phyloP scores from a whole-genome alignment of 2,329 filamentous ascomycete species.

The Pseudopyricularia javanii region DNA sequence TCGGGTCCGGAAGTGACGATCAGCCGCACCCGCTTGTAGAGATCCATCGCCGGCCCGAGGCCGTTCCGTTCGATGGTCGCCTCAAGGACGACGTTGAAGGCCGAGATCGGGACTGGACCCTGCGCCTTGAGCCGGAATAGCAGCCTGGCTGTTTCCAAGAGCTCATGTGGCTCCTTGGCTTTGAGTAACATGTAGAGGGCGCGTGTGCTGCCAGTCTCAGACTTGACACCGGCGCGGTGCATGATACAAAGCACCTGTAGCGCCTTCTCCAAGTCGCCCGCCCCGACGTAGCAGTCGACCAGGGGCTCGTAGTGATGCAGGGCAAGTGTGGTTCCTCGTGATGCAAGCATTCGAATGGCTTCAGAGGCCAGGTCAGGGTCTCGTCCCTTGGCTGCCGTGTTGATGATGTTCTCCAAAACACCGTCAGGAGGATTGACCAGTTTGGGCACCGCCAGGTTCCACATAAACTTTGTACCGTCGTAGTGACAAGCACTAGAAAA shows the following conservation, averaged over 20 bases:
- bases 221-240: conserved; percentile 46
- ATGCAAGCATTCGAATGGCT: conserved; percentile 53
- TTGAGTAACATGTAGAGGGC: conserved; percentile 45
- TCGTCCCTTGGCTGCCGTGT: conserved; percentile 55
- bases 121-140: conserved; percentile 38
- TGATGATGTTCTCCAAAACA: conserved; percentile 44
- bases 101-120: conserved; percentile 19
- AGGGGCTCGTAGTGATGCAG: conserved; percentile 71
- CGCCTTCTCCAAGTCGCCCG: conserved; percentile 49
- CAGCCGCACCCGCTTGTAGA: conserved; percentile 23
- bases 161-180: conserved; percentile 13
- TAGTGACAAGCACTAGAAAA: conserved; percentile 55
- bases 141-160: conserved; percentile 31
- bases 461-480: conserved; percentile 55
- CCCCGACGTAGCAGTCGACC: conserved; percentile 53
- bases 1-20: conserved; percentile 21
- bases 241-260: conserved; percentile 65
- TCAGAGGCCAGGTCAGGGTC: conserved; percentile 59
- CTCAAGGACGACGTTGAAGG: conserved; percentile 29
- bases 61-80: conserved; percentile 11
- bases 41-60: conserved; percentile 14
- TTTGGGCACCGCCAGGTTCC: conserved; percentile 40
- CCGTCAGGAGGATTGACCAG: conserved; percentile 39
- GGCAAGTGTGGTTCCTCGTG: conserved; percentile 43
- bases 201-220: conserved; percentile 48